Evolutionary conservation across 1,139 yeast species (phyloP), one percentile per base, ranked within the genome.

Genomic region (Pneumocystis oryctolagi): DNA sequence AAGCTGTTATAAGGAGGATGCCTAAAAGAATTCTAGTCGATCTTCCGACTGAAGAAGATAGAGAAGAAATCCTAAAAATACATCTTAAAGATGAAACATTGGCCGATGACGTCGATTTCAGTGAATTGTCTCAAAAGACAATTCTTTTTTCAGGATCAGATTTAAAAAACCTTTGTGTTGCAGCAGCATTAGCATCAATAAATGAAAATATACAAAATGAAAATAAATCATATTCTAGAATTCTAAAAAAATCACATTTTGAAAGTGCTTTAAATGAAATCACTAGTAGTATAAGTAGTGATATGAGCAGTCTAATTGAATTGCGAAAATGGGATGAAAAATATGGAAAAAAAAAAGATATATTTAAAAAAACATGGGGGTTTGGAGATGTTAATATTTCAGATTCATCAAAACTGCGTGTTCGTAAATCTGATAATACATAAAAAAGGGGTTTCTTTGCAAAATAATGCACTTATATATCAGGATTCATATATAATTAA

Each of bases 61-160:
- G 98, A 79, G 79, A 89, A 72, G 88, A 96, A 18, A 92, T 92
- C 73, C 81, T 92, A 76, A 79, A 82, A 70, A 97, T 97, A 30
- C 97, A 92, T 81, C 84, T 92, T 75, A 87, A 97, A 79, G 90
- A 89, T 78, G 87, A 97, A 61, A 97, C 97, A 71, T 81, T 90
- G 73, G 97, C 92, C 77, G 96, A 97, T 69, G 96, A 96, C 65
- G 80, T 92, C 72, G 90, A 88, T 71, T 80, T 92, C 73, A 76
- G 77, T 64, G 89, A 89, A 72, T 88, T 92, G 74, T 95, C 97
- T 68, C 86, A 84, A 77, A 84, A 85, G 68, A 88, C 97, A 39
- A 82, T 84, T 70, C 97, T 97, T 40, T 92, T 90, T 81, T 87
- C 97, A 63, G 98, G 98, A 84, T 97, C 98, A 65, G 98, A 92